Evolutionary conservation across 78 protist species (phyloP).

Genomic region (Cavenderia fasciculata): DNA sequence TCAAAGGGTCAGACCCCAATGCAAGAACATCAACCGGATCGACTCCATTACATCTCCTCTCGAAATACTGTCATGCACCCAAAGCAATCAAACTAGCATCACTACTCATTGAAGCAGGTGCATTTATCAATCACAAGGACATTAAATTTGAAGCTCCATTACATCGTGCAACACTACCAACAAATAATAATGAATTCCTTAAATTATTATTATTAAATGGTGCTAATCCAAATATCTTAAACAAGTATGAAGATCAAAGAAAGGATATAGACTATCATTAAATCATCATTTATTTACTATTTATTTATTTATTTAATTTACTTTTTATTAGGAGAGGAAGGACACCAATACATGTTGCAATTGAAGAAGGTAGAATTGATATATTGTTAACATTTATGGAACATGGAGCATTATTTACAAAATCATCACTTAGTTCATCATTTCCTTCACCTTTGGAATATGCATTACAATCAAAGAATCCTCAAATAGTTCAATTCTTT

Average conservation of each 20-base stretch:
- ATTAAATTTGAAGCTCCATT: slow-evolving; percentile 46
- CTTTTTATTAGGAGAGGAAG: slow-evolving; percentile 38
- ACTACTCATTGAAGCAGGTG: slow-evolving; percentile 33
- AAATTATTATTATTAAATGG: slow-evolving; percentile 30
- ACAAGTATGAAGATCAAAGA: slow-evolving; percentile 16
- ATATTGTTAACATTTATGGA: slow-evolving; percentile 18
- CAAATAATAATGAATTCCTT: slow-evolving; percentile 11
- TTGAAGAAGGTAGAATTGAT: slow-evolving; percentile 32
- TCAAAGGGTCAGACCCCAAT: slow-evolving; percentile 47
- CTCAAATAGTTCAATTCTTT: slow-evolving; percentile 21
- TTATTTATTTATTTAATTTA: no score
- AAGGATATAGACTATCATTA: no score
- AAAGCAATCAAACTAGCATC: slow-evolving; percentile 32
- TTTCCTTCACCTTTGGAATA: slow-evolving; percentile 36
- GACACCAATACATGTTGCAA: slow-evolving; percentile 52
- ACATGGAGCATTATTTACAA: slow-evolving; percentile 59
- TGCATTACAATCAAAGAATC: background rate
- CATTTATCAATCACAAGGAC: slow-evolving; percentile 61
- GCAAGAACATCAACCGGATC: slow-evolving; percentile 34
- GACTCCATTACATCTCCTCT: slow-evolving; percentile 34
- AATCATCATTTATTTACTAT: no score
- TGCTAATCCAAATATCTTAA: slow-evolving; percentile 59
- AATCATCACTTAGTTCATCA: background rate
- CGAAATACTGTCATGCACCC: background rate
- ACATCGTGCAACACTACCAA: slow-evolving; percentile 31